Evolutionary conservation across 768 basidiomycete species (phyloP), one percentile per base, ranked within the genome.

Genomic region (Sporobolomyces roseus): DNA sequence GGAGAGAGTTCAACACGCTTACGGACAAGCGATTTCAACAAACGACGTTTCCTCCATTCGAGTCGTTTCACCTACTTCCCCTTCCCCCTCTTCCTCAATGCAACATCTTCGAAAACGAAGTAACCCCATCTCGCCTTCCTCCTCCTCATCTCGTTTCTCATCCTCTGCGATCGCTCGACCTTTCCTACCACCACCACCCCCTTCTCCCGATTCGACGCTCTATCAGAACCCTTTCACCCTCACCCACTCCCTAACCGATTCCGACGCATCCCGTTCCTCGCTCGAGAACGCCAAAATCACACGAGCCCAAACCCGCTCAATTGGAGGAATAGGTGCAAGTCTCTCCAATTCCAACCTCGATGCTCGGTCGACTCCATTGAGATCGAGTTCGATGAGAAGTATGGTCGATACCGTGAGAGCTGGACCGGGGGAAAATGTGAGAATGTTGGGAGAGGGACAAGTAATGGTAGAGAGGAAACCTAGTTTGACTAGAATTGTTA

Each of bases 401-500:
- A n/a, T n/a, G n/a, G n/a, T n/a, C n/a, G n/a, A n/a, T 17, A 48
- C 46, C 23, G 46, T 48, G 21, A 12, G 46, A 48, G 49, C 49
- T 50, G 8, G 49, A 50, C 49, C 49, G 5, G 5, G 27, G 17
- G 49, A 25, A 50, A 25, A 50, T 50, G 9, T 29, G 25, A 29
- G 25, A 19, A 7, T 48, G 50, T 13, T 52, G 52, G 21, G n/a
- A 12, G 35, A 30, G 25, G 2, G n/a, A 36, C 13, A 12, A 21
- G 56, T 35, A 2, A 33, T 30, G 19, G 59, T 66, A 25, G 65
- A 52, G 21, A 29, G 65, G 8, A 49, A 36, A 46, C 59, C 67
- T 13, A 63, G 50, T n/a, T n/a, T 60, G 33, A 63, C 51, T 16
- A n/a, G 50, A 50, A 38, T 43, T 50, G 51, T 43, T 10, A 36